Evolutionary conservation across 2,329 filamentous ascomycete species (phyloP), one percentile per base, ranked within the genome.

Genomic region (Epichloe hybrida): DNA sequence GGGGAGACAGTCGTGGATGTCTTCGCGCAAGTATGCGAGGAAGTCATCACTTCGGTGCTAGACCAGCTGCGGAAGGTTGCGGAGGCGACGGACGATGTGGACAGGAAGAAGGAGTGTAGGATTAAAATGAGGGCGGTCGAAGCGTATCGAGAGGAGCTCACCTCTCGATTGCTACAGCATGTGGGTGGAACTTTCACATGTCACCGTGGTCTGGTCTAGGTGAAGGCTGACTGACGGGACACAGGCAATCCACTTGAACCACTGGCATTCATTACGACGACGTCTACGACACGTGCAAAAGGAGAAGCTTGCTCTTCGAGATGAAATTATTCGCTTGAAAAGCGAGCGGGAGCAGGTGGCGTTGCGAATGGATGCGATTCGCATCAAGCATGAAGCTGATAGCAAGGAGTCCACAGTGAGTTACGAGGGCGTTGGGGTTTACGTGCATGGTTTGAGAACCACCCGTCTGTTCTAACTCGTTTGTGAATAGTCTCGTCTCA

Each of bases 1-100:
- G 77, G 77, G 44, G 79, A 83, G 56, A 84, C 79, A 46, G 71
- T 76, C 0, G 69, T 84, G 2, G 81, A 84, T 56, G 80, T 84
- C 1, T 68, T 84, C 38, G 70, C 74, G 5, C 75, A 81, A 55
- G 70, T 83, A 13, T 83, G 77, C 59, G 73, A 80, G 36, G 80
- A 84, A 58, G 71, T 82, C 35, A 68, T 82, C 20, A 70, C 70
- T n/a, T 65, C 69, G 2, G 74, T 69, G 13, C 60, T 82, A 35
- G 65, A 66, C 1, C 72, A 72, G 46, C 61, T 81, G 2, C 66
- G 72, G 42, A 69, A 74, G 35, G 65, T 69, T 9, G 48, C 59
- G 4, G 50, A 52, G 0, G 61, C 57, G 4, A 70, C 70, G 1
- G 70, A 72, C 27, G 71, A 75, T 31, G 57, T 69, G 13, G 68